Percentiles rank a stretch among this genome's conserved stretches.
Evolutionary conservation across 306 rosid species (phyloP).

Genomic region (Hippophae tibetana): DNA sequence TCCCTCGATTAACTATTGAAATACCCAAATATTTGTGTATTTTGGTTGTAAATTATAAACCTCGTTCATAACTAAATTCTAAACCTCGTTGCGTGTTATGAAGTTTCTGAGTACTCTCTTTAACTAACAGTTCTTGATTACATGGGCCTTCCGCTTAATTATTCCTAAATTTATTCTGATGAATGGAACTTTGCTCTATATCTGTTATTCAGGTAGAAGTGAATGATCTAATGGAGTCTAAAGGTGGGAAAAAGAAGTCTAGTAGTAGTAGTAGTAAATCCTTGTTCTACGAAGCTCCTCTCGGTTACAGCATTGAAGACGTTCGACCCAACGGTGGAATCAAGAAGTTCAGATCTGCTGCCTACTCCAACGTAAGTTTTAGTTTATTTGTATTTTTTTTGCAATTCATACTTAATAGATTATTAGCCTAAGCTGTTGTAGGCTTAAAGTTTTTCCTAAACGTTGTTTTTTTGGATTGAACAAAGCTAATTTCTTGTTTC

Average conservation of each 20-base stretch:
- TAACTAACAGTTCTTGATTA: no score
- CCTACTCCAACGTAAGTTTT: constrained; percentile 48
- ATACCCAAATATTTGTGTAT: no score
- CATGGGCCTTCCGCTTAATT: no score
- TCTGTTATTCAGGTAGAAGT: not conserved
- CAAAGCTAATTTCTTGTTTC: not conserved
- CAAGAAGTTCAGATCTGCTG: constrained; percentile 51
- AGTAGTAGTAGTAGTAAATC: constrained; percentile 27
- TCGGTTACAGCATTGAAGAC: constrained; percentile 58
- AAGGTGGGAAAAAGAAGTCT: constrained; percentile 43
- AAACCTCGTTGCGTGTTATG: no score
- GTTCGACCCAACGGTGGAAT: constrained; percentile 66
- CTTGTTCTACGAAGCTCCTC: constrained; percentile 45
- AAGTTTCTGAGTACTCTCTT: no score
- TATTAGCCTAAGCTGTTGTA: not conserved
- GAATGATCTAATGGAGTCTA: constrained; percentile 49
- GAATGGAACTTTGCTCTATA: no score
- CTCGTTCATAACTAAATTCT: no score
- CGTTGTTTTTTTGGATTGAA: not conserved
- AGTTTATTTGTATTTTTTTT: not conserved
- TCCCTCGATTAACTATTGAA: no score
- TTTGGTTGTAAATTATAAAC: no score
- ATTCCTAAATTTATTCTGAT: no score
- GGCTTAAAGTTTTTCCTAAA: not conserved
- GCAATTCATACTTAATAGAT: not conserved